Evolutionary conservation across 139 green algal genomes (phyloP), one percentile per base, ranked within the genome.

Genomic region (Parachlorella kessleri): DNA sequence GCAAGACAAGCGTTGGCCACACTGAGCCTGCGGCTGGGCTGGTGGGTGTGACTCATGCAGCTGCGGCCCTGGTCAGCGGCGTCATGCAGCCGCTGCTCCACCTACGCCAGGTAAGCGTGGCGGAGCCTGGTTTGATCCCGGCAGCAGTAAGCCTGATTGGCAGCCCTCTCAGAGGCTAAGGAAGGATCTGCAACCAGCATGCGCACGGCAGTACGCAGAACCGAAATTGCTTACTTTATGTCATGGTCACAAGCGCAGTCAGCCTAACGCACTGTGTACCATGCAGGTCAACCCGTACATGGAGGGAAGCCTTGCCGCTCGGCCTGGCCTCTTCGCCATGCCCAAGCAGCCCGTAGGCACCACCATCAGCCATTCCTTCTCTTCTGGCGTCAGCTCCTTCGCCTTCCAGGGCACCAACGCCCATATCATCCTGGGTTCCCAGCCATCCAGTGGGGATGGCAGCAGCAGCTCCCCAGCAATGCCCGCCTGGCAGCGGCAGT

Each of bases 1-100:
- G 70, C 65, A 97, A 97, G 83, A 81, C 88, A 2, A 66, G 87
- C 2, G 54, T 92, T 1, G 93, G 94, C 9, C 94, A 97, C 68
- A 80, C 90, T 3, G 94, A 97, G 80, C 84, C 93, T 1, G 92
- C 84, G 0, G 87, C 92, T 14, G 94, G 93, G 30, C 36, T 92
- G 14, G 81, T 89, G 21, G 92, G 90, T 26, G 24, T 94, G 8
- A 59, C 76, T 3, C 75, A 87, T 68, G 80, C 84, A 18, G 54
- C 72, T 18, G 68, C 65, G 39, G 81, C 68, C 26, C 24, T 63
- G 40, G 21, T 26, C n/a, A 42, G 18, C 6, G 10, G 26, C 26
- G 35, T n/a, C 24, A 54, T 70, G 21, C 77, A 82, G 14, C 77
- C 63, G 4, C 36, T 82, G 37, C 66, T 75, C 5, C 77, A 82